Conservation (phyloP, 139 green algal species). For the Chlorella ohadii region DNA sequence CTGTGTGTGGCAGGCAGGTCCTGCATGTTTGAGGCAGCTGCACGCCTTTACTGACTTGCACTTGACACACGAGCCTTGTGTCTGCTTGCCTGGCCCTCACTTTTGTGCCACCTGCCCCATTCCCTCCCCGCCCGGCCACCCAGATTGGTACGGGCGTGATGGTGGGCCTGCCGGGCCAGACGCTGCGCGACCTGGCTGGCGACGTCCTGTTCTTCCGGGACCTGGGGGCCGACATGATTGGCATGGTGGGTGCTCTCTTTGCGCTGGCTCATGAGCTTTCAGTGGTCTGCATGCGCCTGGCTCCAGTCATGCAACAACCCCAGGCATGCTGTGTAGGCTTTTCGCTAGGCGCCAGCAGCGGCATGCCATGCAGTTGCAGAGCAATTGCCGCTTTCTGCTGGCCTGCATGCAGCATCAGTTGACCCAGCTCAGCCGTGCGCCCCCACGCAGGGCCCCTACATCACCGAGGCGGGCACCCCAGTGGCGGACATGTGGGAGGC, state of each 20-base stretch:
- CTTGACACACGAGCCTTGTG: no score
- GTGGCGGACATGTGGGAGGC: constrained; percentile 56
- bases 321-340: no score
- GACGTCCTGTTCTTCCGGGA: constrained; percentile 73
- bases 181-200: constrained; percentile 64
- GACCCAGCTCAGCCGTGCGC: background rate
- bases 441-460: constrained; percentile 44
- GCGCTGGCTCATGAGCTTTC: background rate
- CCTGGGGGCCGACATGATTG: constrained; percentile 73
- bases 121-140: background rate
- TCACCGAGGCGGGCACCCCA: constrained; percentile 63
- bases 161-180: constrained; percentile 76
- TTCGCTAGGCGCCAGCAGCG: no score
- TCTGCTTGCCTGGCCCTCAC: no score
- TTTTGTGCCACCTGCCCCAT: no score
- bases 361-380: no score
- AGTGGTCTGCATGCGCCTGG: constrained; percentile 12
- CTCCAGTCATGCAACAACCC: no score
- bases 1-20: no score
- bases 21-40: no score
- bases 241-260: constrained; percentile 35
- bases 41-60: no score
- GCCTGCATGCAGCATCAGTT: no score
- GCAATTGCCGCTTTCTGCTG: no score
- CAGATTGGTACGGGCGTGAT: constrained; percentile 73